Evolutionary conservation across 768 basidiomycete genomes (phyloP), one percentile per base, ranked within the genome.

Genomic region (Mycena maculata): DNA sequence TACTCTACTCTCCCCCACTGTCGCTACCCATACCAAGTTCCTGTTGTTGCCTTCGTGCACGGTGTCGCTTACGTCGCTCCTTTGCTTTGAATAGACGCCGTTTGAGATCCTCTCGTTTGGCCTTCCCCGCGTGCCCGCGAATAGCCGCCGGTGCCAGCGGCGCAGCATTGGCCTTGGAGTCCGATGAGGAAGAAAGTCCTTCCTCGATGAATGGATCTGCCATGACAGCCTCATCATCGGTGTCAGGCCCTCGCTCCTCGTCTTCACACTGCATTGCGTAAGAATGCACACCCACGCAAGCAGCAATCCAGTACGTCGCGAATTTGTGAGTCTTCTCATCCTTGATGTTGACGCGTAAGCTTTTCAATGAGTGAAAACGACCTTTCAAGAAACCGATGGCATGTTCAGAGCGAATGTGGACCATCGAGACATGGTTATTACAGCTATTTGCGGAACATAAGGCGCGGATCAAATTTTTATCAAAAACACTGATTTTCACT

Each of bases 241-340:
- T 3, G 12, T 20, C 65, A n/a, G n/a, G n/a, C 52, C 44, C 63
- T 25, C 50, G 25, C 30, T 75, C 71, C 38, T 69, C 57, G 5
- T 41, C 75, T 53, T 77, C 71, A 28, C 69, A 67, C 38, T 68
- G 45, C 68, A 73, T 60, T 15, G 67, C 74, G 62, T 76, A 71
- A 1, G 65, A 45, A 41, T 78, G 76, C 2, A 73, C 25, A 10
- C 48, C 72, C 22, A 77, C 62, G 42, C 77, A 78, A 18, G 75
- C 70, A 1, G 47, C 55, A 16, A 75, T 50, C 76, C 76, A 77
- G 30, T 72, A 65, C 20, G 70, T n/a, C n/a, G n/a, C n/a, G n/a
- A n/a, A n/a, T n/a, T n/a, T n/a, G n/a, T n/a, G n/a, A n/a, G n/a
- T n/a, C n/a, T n/a, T n/a, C n/a, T n/a, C n/a, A n/a, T n/a, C n/a